A percentile compares a stretch with the other conserved stretches of the same genome.
Evolutionary conservation across 2,329 filamentous ascomycete genomes (phyloP).

Genomic region (Aspergillus calidoustus): DNA sequence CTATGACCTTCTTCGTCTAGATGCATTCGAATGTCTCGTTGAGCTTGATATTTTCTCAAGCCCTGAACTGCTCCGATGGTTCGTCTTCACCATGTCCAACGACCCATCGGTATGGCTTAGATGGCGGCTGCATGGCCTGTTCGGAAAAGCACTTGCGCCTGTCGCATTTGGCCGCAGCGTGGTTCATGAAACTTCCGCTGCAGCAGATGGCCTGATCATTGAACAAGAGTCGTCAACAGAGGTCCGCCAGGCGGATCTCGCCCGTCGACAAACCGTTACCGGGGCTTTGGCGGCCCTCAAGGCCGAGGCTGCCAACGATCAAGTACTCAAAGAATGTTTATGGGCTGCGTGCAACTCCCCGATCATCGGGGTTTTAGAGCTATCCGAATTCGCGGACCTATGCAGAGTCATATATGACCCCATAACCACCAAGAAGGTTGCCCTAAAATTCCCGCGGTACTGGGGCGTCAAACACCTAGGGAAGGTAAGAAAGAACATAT

Average conservation of each 20-base stretch:
- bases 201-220: conserved; percentile 57
- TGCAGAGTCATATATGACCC: conserved; percentile 61
- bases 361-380: conserved; percentile 56
- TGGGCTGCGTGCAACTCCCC: conserved; percentile 62
- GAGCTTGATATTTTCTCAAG: conserved; percentile 59
- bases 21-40: conserved; percentile 63
- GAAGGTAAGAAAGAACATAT: conserved; percentile 44
- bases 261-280: conserved; percentile 60
- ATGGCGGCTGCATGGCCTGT: conserved; percentile 55
- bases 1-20: conserved; percentile 62
- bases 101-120: conserved; percentile 64
- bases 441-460: conserved; percentile 60
- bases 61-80: conserved; percentile 58
- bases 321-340: conserved; percentile 56
- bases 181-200: conserved; percentile 35
- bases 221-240: conserved; percentile 60
- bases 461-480: conserved; percentile 60
- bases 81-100: conserved; percentile 60
- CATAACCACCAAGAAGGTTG: conserved; percentile 54
- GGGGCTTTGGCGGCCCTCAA: conserved; percentile 63
- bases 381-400: conserved; percentile 62
- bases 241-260: conserved; percentile 58
- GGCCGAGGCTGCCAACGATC: conserved; percentile 54
- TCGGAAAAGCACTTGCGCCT: conserved; percentile 61
- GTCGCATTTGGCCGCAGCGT: conserved; percentile 61